Percentiles rank a stretch among this genome's conserved stretches.
These are phyloP conservation scores for Mycena latifolia DNA, from an alignment of 768 basidiomycete species.

Conservation along the genomic window DNA sequence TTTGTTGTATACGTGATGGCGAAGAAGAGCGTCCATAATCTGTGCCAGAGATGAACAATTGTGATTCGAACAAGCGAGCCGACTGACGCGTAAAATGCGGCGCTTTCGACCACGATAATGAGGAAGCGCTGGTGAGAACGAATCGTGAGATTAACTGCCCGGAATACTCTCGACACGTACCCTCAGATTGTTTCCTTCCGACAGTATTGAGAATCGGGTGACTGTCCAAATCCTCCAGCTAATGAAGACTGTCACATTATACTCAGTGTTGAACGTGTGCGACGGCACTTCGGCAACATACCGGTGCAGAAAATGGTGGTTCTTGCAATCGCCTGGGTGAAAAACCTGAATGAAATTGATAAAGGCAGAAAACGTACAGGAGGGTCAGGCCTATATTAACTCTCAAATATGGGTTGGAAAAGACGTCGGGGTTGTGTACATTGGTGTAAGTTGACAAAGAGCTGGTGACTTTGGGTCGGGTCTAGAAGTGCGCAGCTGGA, in stretches of 20 bases:
- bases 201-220: not conserved
- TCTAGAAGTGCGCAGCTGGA: not conserved
- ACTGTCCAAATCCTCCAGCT: conserved; percentile 21
- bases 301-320: conserved; percentile 24
- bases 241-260: conserved; percentile 2
- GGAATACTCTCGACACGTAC: not conserved
- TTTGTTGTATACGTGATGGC: conserved; percentile 22
- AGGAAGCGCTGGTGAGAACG: conserved; percentile 28
- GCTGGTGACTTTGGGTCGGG: conserved; percentile 1
- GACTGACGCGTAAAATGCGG: conserved; percentile 25
- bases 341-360: not conserved
- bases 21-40: conserved; percentile 27
- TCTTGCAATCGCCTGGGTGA: not conserved
- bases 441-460: not conserved
- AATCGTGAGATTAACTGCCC: not conserved
- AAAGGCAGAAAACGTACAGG: conserved; percentile 1
- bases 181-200: conserved; percentile 5
- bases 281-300: not conserved
- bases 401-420: not conserved
- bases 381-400: not conserved
- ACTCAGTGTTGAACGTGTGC: not conserved
- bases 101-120: no score
- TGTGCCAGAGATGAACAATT: conserved; percentile 11
- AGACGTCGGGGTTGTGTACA: conserved; percentile 5
- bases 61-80: conserved; percentile 5